phyloP scores from a whole-genome alignment of 371 early-diverging fungal species.

The Mortierella sp. region DNA sequence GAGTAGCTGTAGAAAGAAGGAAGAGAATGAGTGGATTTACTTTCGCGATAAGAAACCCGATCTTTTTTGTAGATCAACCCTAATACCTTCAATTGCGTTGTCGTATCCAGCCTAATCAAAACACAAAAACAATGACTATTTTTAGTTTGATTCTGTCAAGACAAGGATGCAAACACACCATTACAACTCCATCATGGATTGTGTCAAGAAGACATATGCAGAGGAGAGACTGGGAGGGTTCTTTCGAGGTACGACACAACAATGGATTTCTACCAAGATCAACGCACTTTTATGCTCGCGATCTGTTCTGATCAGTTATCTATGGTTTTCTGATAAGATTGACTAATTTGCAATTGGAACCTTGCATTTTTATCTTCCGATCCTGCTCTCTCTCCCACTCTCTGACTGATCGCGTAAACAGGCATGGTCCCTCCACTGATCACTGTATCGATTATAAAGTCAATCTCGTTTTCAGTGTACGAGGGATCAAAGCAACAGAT shows the following conservation, averaged over 20 bases:
- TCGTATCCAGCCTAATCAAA: too few relatives aligned
- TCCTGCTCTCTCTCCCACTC: too few relatives aligned
- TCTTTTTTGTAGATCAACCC: too few relatives aligned
- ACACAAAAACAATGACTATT: background rate
- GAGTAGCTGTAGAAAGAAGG: background rate
- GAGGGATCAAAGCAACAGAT: slow-evolving; percentile 65
- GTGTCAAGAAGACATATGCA: slow-evolving; percentile 73
- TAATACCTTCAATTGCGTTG: too few relatives aligned
- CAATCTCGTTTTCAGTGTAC: slow-evolving; percentile 81
- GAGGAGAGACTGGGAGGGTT: slow-evolving; percentile 82
- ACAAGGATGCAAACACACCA: slow-evolving; percentile 87
- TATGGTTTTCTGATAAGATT: background rate
- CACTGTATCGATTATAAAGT: slow-evolving; percentile 81
- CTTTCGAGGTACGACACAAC: slow-evolving; percentile 71
- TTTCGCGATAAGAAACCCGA: too few relatives aligned
- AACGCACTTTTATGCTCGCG: background rate
- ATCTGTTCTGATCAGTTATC: background rate
- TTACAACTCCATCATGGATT: slow-evolving; percentile 74
- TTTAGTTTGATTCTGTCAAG: slow-evolving; percentile 82
- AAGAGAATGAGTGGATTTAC: too few relatives aligned
- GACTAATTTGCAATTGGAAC: background rate
- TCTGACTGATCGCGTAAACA: slow-evolving; percentile 12
- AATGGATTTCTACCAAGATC: background rate
- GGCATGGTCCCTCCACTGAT: slow-evolving; percentile 83
- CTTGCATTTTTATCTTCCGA: too few relatives aligned